Base-by-base conservation (phyloP, 805 yeast genomes). In the Barnettozyma wickerhamii region DNA sequence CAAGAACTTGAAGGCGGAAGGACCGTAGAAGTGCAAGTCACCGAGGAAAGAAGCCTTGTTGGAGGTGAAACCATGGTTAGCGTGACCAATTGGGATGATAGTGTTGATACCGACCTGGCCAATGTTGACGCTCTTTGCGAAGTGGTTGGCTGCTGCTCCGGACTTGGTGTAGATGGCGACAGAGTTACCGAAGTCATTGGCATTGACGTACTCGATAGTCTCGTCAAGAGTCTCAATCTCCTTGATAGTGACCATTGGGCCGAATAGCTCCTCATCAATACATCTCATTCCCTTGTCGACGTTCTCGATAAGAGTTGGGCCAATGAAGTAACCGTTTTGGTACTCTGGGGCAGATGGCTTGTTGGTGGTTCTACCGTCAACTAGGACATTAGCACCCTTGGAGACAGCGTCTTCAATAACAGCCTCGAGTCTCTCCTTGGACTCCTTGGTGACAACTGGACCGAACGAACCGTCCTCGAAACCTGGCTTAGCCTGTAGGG, bases 21-120 rank as follows among this genome's bases (percentile, higher is more conserved):
- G 79, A 48, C 91, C 91, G 65, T 83, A 83, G 68, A 83, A 84
- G 69, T 82, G 84, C 69, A 83, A 74, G 60, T 83, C 89, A 39
- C 91, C 91, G 49, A 83, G 66, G 77, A 84, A 81, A 9, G 87
- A 80, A 36, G 78, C 84, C 67, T 80, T 81, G 65, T 78, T 78
- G 17, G 90, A 89, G 13, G 91, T 83, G 71, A 83, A 83, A 10
- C 87, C 81, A 63, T 83, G 82, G 81, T 82, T 79, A 42, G 90
- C 90, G 59, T 82, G 71, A 43, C 90, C 90, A 29, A 83, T 89
- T 14, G 91, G 91, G 42, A 83, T 80, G 17, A 87, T 86, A 24
- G 82, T 86, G 59, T 83, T 83, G 50, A 83, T 67, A 48, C 91
- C 91, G 36, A 83, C 85, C 65, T 83, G 90, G 36, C 87, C 87